These are phyloP conservation scores for Lepidium aucheri DNA, from an alignment of 345 rosid genomes.

Conservation along the genomic window DNA sequence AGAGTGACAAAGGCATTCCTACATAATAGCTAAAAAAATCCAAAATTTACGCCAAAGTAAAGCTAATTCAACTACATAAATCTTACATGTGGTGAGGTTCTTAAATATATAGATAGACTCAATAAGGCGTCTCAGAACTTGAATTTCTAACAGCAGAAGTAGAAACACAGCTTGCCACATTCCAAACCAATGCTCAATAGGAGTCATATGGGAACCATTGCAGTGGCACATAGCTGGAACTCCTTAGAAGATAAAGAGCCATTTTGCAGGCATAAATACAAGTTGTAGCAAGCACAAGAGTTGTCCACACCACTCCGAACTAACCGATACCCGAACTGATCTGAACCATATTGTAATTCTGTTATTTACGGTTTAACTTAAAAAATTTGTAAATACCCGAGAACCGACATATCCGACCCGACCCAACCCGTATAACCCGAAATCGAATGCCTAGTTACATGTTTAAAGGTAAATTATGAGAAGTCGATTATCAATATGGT, in stretches of 20 bases:
- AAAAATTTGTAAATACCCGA: too few species aligned
- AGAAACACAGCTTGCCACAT: slow-evolving; percentile 57
- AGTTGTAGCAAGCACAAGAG: slow-evolving; percentile 43
- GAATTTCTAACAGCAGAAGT: slow-evolving; percentile 61
- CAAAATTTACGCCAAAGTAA: neutral
- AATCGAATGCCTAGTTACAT: too few species aligned
- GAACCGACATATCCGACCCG: too few species aligned
- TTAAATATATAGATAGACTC: slow-evolving; percentile 52
- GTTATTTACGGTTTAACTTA: too few species aligned
- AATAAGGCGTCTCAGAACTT: slow-evolving; percentile 55
- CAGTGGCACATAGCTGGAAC: too few species aligned
- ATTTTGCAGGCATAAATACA: slow-evolving; percentile 48
- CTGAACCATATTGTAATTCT: too few species aligned
- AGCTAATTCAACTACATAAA: neutral
- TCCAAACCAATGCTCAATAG: slow-evolving; percentile 26
- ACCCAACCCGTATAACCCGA: too few species aligned
- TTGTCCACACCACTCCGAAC: slow-evolving; percentile 44
- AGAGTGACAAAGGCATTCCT: slow-evolving; percentile 59
- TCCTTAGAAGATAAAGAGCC: slow-evolving; percentile 32
- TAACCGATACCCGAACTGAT: too few species aligned
- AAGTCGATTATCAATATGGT: too few species aligned
- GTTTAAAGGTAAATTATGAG: too few species aligned
- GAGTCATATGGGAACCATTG: too few species aligned
- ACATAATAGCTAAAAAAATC: slow-evolving; percentile 44
- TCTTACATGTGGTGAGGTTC: neutral